Conservation (phyloP, 129 eudicot genomes). For the Centella asiatica region DNA sequence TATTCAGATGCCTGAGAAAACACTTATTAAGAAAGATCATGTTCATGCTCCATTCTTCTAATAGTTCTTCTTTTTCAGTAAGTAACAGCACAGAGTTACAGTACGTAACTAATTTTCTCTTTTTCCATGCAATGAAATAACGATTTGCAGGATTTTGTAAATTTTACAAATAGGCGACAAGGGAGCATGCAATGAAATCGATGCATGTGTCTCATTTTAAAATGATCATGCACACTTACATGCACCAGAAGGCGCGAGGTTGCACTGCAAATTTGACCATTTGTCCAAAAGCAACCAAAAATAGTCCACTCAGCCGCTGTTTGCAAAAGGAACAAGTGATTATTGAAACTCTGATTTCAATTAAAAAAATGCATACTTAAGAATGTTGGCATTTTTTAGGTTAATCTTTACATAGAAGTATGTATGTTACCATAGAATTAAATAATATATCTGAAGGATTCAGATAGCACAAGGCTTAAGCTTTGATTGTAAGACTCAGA, state of each 20-base stretch:
- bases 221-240: slow-evolving; percentile 34
- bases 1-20: too few species aligned
- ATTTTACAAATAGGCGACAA: too few species aligned
- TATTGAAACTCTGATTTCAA: not conserved
- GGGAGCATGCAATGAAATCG: too few species aligned
- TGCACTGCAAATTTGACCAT: slow-evolving; percentile 99
- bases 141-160: too few species aligned
- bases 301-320: slow-evolving; percentile 97
- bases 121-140: too few species aligned
- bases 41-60: too few species aligned
- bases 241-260: slow-evolving; percentile 93
- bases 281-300: slow-evolving; percentile 99
- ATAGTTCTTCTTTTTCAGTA: too few species aligned
- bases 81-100: too few species aligned
- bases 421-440: not conserved
- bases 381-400: not conserved
- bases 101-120: too few species aligned
- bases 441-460: not conserved
- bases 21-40: too few species aligned
- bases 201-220: not conserved
- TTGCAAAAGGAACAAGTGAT: slow-evolving; percentile 3
- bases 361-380: not conserved
- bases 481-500: not conserved
- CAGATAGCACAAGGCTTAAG: not conserved
- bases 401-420: not conserved